Conservation (phyloP, 208 protist genomes). For the Leishmania guyanensis region DNA sequence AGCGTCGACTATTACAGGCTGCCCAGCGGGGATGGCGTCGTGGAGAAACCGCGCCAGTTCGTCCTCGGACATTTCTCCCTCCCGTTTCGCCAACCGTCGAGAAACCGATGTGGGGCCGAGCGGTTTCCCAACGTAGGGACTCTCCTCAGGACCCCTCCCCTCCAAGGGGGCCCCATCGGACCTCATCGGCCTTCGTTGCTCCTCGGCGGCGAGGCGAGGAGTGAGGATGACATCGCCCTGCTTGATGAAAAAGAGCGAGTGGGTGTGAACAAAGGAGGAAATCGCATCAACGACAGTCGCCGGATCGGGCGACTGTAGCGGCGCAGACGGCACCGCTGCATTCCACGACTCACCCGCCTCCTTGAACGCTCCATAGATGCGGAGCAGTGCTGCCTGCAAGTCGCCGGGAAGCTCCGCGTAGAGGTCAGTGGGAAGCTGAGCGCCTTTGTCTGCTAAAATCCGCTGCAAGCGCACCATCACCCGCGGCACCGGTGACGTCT, state of each 20-base stretch:
- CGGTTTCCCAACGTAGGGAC: not conserved
- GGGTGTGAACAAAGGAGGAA: slow-evolving; percentile 52
- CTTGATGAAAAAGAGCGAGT: slow-evolving; percentile 66
- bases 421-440: slow-evolving; percentile 36
- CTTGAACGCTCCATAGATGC: not conserved
- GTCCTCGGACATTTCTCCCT: slow-evolving; percentile 19
- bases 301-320: slow-evolving; percentile 5
- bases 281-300: not conserved
- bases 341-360: not conserved
- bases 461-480: slow-evolving; percentile 40
- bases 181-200: not conserved
- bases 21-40: slow-evolving; percentile 32
- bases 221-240: slow-evolving; percentile 56
- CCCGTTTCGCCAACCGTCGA: not conserved
- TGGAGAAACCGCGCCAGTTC: slow-evolving; percentile 39
- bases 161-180: not conserved
- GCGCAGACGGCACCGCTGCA: not conserved
- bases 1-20: slow-evolving; percentile 30
- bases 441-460: slow-evolving; percentile 32
- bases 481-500: slow-evolving; percentile 76
- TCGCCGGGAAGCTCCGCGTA: slow-evolving; percentile 30
- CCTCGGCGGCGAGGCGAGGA: slow-evolving; percentile 20
- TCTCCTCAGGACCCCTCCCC: not conserved
- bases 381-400: slow-evolving; percentile 42
- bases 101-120: too few species aligned